Percentiles rank a stretch among this genome's conserved stretches.
Evolutionary conservation across 768 basidiomycete species (phyloP).

Genomic region (Termitomyces sp.): DNA sequence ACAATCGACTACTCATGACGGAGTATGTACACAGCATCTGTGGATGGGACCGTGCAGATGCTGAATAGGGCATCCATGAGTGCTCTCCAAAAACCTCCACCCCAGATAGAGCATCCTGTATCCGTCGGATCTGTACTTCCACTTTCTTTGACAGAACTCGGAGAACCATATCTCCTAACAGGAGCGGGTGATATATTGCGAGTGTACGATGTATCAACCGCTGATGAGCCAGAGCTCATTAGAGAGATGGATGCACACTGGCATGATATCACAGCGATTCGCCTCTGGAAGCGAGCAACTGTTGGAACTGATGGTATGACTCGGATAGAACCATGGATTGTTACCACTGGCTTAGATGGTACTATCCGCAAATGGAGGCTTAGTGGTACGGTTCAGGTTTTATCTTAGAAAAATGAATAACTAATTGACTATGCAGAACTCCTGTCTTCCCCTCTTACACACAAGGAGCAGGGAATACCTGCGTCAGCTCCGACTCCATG

Average conservation of each 20-base stretch:
- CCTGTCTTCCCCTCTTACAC: conserved; percentile 25
- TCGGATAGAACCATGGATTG: conserved; percentile 71
- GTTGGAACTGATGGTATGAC: conserved; percentile 37
- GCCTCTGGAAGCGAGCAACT: conserved; percentile 59
- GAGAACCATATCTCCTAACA: conserved; percentile 72
- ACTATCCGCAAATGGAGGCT: conserved; percentile 86
- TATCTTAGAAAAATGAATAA: not conserved
- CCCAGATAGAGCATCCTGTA: conserved; percentile 51
- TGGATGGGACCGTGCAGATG: conserved; percentile 80
- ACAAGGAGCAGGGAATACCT: conserved; percentile 3
- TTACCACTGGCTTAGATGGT: conserved; percentile 81
- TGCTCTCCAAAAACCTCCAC: conserved; percentile 29
- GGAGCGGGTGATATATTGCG: conserved; percentile 82
- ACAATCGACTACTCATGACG: not conserved
- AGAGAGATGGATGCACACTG: conserved; percentile 80
- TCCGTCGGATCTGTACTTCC: conserved; percentile 74
- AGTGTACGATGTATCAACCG: conserved; percentile 69
- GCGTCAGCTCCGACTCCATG: conserved; percentile 3
- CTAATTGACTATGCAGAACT: conserved; percentile 26
- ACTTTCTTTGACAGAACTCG: conserved; percentile 54
- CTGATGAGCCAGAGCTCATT: conserved; percentile 65
- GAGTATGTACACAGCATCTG: conserved; percentile 56
- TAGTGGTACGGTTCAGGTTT: conserved; percentile 35
- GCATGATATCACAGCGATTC: conserved; percentile 79
- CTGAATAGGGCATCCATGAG: conserved; percentile 33